Base-by-base conservation (phyloP, 139 green algal species). In the Chlamydomonas urium region DNA sequence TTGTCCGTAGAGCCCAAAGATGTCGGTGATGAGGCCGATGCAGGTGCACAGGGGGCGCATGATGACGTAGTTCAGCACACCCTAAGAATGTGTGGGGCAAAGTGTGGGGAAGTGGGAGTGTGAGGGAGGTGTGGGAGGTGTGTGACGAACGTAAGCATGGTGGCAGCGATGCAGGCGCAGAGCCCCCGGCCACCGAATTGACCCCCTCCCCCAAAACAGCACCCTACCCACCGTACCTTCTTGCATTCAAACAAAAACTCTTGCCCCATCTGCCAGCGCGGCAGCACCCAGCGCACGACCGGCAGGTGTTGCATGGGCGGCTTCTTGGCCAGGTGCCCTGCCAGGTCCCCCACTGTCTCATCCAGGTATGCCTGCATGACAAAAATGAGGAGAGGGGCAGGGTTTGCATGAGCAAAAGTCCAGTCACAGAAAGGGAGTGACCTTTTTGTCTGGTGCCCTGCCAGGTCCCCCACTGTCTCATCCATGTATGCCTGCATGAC, bases 61-160 rank as follows among this genome's bases (percentile, higher is more conserved):
- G 66, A 97, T 92, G 69, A 98, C 94, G 72, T 97, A 98, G 28
- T 89, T 90, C 35, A 97, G 85, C n/a, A 98, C 71, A 2, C 94
- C 94, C 73, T 92, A n/a, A n/a, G n/a, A n/a, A n/a, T n/a, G n/a
- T n/a, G n/a, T n/a, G n/a, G n/a, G n/a, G n/a, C n/a, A n/a, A n/a
- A n/a, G n/a, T n/a, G n/a, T n/a, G n/a, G n/a, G n/a, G n/a, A n/a
- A n/a, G n/a, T n/a, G n/a, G n/a, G n/a, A n/a, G n/a, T n/a, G n/a
- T n/a, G n/a, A n/a, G n/a, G n/a, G n/a, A n/a, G n/a, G n/a, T n/a
- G n/a, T n/a, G n/a, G n/a, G n/a, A n/a, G n/a, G n/a, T n/a, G n/a
- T n/a, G n/a, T n/a, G n/a, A n/a, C n/a, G n/a, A n/a, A n/a, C n/a
- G n/a, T n/a, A n/a, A n/a, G n/a, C n/a, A n/a, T n/a, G n/a, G n/a